Evolutionary conservation across 2,329 filamentous ascomycete genomes (phyloP), one percentile per base, ranked within the genome.

Genomic region (Xylariales sp.): DNA sequence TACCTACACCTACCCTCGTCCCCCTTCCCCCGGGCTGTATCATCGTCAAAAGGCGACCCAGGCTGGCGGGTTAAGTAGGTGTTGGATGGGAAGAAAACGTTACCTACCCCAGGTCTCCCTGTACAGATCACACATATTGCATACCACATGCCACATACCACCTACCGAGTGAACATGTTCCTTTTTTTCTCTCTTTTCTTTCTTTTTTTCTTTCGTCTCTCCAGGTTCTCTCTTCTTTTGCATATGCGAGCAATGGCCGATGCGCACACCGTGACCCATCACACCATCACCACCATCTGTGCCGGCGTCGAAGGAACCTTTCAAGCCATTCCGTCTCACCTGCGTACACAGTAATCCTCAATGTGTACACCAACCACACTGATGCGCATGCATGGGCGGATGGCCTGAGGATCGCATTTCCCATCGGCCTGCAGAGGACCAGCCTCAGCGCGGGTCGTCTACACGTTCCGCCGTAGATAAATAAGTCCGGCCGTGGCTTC

Each of bases 51-150:
- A 39, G 18, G 45, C 52, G 45, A 61, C 53, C 66, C 66, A 45
- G 53, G 41, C 46, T 41, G 49, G 48, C 57, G 62, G 62, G 48
- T 65, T 48, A 46, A 36, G 61, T 50, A 36, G 30, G 62, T 57
- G 48, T 65, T 48, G 41, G 45, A 64, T 50, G 43, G 30, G 32
- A 28, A 23, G 60, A 34, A 39, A 45, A 43, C 5, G 23, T 50
- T 56, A 48, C 63, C 56, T 54, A 64, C 56, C 57, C 28, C 36
- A 36, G 23, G 1, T 41, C 28, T 43, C 16, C 32, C 30, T 32
- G 23, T 34, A 18, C 39, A 56, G 30, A 30, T 32, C 23, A 32
- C 54, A 12, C 39, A 41, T 14, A 41, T 41, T 12, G 39, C 39
- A 41, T 41, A 41, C 32, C 8, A 34, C 39, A 12, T 14, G 14